phyloP scores from a whole-genome alignment of 768 basidiomycete genomes.

The Termitomyces sp. region DNA sequence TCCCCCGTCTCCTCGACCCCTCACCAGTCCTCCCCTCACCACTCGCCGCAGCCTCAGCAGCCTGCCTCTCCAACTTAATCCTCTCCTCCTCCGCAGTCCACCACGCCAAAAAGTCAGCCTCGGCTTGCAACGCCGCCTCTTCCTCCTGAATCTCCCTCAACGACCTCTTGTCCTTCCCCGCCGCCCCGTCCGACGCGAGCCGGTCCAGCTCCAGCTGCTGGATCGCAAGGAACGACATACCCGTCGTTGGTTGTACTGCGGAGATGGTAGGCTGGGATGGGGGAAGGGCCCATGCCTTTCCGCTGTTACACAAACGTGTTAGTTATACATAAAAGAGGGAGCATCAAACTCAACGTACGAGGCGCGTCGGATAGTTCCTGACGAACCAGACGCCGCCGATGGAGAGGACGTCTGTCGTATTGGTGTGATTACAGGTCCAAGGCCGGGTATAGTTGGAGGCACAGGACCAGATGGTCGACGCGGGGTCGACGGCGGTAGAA shows the following conservation, averaged over 20 bases:
- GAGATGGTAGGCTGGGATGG: constrained; percentile 13
- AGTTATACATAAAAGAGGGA: background rate
- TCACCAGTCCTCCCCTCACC: background rate
- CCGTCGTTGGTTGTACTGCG: constrained; percentile 27
- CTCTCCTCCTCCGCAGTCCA: constrained; percentile 84
- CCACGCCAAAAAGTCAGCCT: constrained; percentile 85
- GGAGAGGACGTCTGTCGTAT: constrained; percentile 36
- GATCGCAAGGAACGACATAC: constrained; percentile 77
- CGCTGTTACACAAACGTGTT: constrained; percentile 18
- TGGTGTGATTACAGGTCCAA: constrained; percentile 68
- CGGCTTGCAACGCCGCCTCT: constrained; percentile 60
- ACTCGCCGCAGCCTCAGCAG: background rate
- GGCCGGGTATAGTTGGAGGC: constrained; percentile 24
- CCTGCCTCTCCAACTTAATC: constrained; percentile 40
- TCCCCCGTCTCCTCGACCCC: background rate
- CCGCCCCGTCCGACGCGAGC: constrained; percentile 19
- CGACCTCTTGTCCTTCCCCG: constrained; percentile 53
- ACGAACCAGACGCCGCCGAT: constrained; percentile 13
- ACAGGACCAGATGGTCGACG: constrained; percentile 17
- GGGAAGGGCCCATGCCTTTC: constrained; percentile 56
- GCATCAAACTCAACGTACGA: constrained; percentile 42
- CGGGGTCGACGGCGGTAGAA: constrained; percentile 14
- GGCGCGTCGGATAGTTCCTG: constrained; percentile 27
- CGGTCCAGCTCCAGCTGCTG: constrained; percentile 73
- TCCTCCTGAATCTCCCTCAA: constrained; percentile 85